Base-by-base conservation (phyloP, 2,329 filamentous ascomycete species). In the Ramichloridium luteum region DNA sequence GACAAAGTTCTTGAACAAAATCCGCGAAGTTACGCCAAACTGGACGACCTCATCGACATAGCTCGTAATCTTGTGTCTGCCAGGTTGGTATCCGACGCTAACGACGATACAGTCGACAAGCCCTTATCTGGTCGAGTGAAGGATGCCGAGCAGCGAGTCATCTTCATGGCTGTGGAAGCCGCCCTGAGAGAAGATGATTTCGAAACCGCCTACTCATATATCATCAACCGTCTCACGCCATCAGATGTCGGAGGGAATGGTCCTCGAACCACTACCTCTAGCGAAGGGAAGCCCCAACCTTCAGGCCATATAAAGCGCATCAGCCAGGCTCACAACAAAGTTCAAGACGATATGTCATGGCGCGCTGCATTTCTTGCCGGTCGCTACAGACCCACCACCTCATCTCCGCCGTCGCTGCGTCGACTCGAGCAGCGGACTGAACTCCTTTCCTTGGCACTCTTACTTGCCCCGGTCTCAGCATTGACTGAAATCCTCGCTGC, bases 151-250 rank as follows among this genome's bases (percentile, higher is more conserved):
- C 72, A 70, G 28, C 71, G 81, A 16, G 74, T 90, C 30, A 77
- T 75, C 4, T 77, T 79, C 36, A 83, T 88, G 78, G 84, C 81
- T 41, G 74, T 88, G 25, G 76, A 84, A 50, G 75, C 79, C 10
- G 80, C 82, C 9, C 64, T 90, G 1, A 65, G 67, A 6, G 80
- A 86, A 49, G 76, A 85, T 40, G 83, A 75, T 50, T 90, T 90
- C 39, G 83, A 92, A 51, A 90, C 82, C 0, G 82, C 82, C 8
- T 90, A 88, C 53, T 86, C 80, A 0, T 88, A 82, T 49, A 77
- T 86, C 2, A 70, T 83, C 28, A 84, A 75, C 48, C 72, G 78
- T 13, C 63, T 90, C 16, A 49, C 51, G 2, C 57, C 53, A 5
- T 48, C 51, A 10, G 44, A 43, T 39, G 50, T 41, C 14, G 5